A percentile compares a stretch with the other conserved stretches of the same genome.
Evolutionary conservation across 129 eudicot genomes (phyloP).

Genomic region (Helianthus tuberosus): DNA sequence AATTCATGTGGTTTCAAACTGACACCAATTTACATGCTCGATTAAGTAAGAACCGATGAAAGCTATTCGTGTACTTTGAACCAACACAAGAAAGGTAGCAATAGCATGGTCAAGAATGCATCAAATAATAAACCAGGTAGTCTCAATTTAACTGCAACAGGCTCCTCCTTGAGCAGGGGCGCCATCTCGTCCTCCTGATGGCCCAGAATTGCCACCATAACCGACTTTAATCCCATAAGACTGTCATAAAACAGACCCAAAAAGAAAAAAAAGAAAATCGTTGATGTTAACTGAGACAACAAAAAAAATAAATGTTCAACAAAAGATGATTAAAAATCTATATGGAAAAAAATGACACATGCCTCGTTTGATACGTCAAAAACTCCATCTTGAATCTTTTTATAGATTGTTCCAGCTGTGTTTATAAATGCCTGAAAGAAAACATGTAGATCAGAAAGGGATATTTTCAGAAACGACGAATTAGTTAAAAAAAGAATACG

Average conservation of each 20-base stretch:
- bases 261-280: background rate
- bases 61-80: slow-evolving; percentile 18
- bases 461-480: background rate
- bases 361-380: slow-evolving; percentile 96
- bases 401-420: slow-evolving; percentile 78
- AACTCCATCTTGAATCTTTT: slow-evolving; percentile 93
- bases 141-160: slow-evolving; percentile 60
- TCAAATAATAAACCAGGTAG: background rate
- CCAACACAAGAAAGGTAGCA: slow-evolving; percentile 16
- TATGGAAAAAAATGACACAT: background rate
- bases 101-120: slow-evolving; percentile 19
- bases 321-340: background rate
- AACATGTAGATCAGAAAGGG: slow-evolving; percentile 9
- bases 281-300: background rate
- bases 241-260: slow-evolving; percentile 42
- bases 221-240: slow-evolving; percentile 89
- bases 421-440: slow-evolving; percentile 74
- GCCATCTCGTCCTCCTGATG: slow-evolving; percentile 79
- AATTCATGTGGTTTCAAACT: slow-evolving; percentile 26
- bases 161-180: slow-evolving; percentile 65
- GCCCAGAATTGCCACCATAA: slow-evolving; percentile 64
- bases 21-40: slow-evolving; percentile 32
- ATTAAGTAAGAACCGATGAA: slow-evolving; percentile 13
- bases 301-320: background rate
- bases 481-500: background rate